Evolutionary conservation across 2,329 filamentous ascomycete species (phyloP).

Genomic region (Aspergillus fructus): DNA sequence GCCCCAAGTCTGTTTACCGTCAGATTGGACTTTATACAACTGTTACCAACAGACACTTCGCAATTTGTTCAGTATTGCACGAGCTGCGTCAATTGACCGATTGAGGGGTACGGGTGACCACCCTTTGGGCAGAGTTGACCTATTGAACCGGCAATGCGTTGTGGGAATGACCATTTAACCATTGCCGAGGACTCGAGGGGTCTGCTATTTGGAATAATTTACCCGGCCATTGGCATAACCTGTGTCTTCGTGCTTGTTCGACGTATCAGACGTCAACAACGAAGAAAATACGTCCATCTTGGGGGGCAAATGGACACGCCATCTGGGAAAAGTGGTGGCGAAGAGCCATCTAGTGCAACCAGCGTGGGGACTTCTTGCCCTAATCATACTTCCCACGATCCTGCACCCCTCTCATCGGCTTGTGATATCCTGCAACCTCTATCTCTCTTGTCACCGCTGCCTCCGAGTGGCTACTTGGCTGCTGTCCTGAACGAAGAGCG

Average conservation of each 20-base stretch:
- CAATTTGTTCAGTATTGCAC: neutral
- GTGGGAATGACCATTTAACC: constrained; percentile 11
- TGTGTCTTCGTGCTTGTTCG: constrained; percentile 19
- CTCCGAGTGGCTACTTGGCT: constrained; percentile 26
- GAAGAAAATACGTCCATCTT: constrained; percentile 10
- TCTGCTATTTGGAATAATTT: constrained; percentile 18
- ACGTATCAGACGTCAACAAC: constrained; percentile 19
- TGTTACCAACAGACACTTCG: neutral
- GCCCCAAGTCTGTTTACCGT: neutral
- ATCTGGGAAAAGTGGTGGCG: constrained; percentile 19
- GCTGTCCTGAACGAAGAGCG: constrained; percentile 17
- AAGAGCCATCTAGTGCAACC: constrained; percentile 15
- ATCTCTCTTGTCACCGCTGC: constrained; percentile 21
- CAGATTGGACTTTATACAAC: neutral
- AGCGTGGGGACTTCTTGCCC: constrained; percentile 7
- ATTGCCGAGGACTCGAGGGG: constrained; percentile 10
- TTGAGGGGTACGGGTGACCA: neutral
- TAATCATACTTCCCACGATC: constrained; percentile 5
- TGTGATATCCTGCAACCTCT: constrained; percentile 27
- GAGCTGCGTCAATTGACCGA: neutral
- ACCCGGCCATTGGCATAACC: constrained; percentile 15
- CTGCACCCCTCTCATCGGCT: constrained; percentile 19
- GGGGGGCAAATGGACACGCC: constrained; percentile 23
- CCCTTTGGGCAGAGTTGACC: constrained; percentile 6
- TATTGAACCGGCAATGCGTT: constrained; percentile 18